phyloP scores from a whole-genome alignment of 75 land plant genomes.

The Pinus taeda region DNA sequence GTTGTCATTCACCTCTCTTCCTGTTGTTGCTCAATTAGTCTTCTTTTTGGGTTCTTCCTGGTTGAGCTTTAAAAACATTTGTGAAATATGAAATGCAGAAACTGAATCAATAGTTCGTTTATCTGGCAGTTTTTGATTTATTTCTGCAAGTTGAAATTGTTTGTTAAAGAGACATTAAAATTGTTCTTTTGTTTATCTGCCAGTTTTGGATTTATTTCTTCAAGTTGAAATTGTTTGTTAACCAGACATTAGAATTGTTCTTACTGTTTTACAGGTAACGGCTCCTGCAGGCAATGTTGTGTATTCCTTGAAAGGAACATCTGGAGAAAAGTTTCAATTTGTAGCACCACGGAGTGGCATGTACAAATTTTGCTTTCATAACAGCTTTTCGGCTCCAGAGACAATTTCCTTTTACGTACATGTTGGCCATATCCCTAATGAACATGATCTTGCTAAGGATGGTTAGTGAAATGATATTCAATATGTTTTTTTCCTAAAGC shows the following conservation, averaged over 20 bases:
- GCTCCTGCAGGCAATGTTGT: conserved; percentile 66
- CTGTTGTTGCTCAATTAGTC: not conserved
- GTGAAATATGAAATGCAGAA: not conserved
- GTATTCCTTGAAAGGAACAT: conserved; percentile 41
- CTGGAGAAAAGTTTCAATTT: conserved; percentile 88
- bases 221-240: not conserved
- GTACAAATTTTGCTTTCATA: conserved; percentile 95
- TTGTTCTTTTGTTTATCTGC: not conserved
- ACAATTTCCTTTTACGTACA: conserved; percentile 89
- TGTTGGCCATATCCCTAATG: conserved; percentile 91
- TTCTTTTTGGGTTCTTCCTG: not conserved
- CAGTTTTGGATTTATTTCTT: not conserved
- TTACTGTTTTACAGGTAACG: conserved; percentile 64
- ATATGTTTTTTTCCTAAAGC: not conserved
- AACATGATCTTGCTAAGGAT: conserved; percentile 90
- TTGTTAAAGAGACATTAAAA: no score
- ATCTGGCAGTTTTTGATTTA: no score
- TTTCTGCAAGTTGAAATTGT: no score
- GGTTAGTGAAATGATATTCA: conserved; percentile 39
- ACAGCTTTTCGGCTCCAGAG: conserved; percentile 72
- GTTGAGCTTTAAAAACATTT: not conserved
- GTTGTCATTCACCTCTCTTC: not conserved
- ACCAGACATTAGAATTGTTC: not conserved
- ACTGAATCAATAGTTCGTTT: not conserved
- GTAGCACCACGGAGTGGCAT: conserved; percentile 79